phyloP scores from a whole-genome alignment of 768 basidiomycete species.

The Naganishia randhawae region DNA sequence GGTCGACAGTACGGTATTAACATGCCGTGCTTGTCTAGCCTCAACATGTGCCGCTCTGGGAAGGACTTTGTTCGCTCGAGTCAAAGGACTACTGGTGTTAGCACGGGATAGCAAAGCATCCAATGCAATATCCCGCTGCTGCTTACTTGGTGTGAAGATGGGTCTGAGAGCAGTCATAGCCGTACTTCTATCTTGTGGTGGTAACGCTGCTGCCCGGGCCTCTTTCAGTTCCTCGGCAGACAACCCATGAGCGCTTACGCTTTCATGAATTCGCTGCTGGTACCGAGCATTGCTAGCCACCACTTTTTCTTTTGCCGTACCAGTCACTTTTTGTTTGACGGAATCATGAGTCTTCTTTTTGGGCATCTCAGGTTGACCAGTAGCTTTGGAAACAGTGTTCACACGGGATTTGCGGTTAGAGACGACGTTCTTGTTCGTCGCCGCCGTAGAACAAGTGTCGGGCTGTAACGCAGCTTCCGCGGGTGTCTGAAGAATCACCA shows the following conservation, averaged over 20 bases:
- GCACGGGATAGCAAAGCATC: neutral
- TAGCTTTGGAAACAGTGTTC: neutral
- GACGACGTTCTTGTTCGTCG: neutral
- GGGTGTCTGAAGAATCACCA: neutral
- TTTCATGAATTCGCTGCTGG: neutral
- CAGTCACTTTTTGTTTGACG: neutral
- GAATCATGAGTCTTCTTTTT: neutral
- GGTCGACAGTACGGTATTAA: neutral
- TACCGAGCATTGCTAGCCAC: neutral
- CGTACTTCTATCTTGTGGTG: neutral
- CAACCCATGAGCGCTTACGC: neutral
- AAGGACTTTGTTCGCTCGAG: neutral
- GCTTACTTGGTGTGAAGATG: slow-evolving; percentile 1
- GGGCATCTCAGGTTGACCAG: neutral
- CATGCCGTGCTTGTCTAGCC: neutral
- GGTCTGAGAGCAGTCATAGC: neutral
- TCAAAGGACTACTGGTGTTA: neutral
- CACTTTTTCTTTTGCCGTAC: neutral
- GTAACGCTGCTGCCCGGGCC: neutral
- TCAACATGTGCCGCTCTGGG: neutral
- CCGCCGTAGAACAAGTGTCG: neutral
- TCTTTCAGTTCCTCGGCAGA: neutral
- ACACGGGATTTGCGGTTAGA: neutral
- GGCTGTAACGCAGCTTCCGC: neutral
- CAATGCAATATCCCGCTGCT: neutral